Evolutionary conservation across 2,329 filamentous ascomycete species (phyloP).

Genomic region (Chaetomium sp.): DNA sequence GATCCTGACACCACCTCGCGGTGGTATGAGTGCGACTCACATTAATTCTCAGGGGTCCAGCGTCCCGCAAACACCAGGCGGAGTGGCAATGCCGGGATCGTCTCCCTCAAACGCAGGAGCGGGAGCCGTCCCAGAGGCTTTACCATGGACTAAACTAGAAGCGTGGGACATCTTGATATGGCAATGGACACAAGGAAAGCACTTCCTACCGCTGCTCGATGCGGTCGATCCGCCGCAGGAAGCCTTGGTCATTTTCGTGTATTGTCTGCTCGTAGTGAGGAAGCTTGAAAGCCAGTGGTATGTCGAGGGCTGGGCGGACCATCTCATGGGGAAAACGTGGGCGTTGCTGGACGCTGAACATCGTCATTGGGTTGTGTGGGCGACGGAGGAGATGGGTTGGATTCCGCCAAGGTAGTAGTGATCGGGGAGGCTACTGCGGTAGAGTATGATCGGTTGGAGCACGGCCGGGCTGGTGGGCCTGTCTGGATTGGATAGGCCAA

Average conservation of each 20-base stretch:
- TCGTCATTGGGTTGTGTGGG: constrained; percentile 27
- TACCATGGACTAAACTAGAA: background rate
- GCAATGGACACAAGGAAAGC: constrained; percentile 5
- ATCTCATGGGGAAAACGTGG: constrained; percentile 30
- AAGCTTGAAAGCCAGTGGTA: constrained; percentile 32
- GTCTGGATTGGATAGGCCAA: too few relatives aligned
- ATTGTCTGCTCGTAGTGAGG: constrained; percentile 28
- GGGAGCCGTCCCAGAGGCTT: background rate
- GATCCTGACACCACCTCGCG: background rate
- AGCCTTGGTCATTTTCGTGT: constrained; percentile 32
- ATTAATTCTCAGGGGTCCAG: background rate
- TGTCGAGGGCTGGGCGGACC: constrained; percentile 31
- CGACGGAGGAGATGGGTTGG: constrained; percentile 11
- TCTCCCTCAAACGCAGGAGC: too few relatives aligned
- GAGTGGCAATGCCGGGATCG: background rate
- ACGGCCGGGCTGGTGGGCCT: too few relatives aligned
- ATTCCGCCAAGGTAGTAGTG: constrained; percentile 5
- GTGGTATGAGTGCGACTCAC: background rate
- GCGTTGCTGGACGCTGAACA: constrained; percentile 32
- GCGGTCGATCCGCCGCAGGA: constrained; percentile 26
- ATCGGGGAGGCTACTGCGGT: too few relatives aligned
- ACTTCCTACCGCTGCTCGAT: constrained; percentile 6
- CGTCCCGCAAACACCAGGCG: background rate
- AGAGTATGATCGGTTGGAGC: too few relatives aligned
- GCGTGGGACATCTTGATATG: constrained; percentile 4